Evolutionary conservation across 2,329 filamentous ascomycete genomes (phyloP).

Genomic region (Lachnellula suecica): DNA sequence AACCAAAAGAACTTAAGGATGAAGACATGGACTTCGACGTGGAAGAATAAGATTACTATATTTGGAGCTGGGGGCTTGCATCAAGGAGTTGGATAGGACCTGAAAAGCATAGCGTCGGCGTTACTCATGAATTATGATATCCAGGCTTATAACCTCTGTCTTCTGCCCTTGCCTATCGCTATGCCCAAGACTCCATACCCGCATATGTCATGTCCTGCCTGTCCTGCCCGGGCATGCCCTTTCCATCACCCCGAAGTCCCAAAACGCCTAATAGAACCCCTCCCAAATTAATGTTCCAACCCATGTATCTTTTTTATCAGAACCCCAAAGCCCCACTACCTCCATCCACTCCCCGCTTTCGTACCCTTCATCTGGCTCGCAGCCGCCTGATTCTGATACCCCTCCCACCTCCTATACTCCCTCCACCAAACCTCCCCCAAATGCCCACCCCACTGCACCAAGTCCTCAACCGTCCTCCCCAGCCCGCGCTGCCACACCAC

Average conservation of each 20-base stretch:
- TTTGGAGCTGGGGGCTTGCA: background rate
- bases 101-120: slow-evolving; percentile 27
- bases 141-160: slow-evolving; percentile 1
- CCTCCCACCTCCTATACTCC: slow-evolving; percentile 59
- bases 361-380: slow-evolving; percentile 28
- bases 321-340: slow-evolving; percentile 8
- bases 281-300: background rate
- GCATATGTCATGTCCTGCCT: background rate
- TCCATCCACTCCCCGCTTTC: slow-evolving; percentile 23
- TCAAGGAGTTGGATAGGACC: background rate
- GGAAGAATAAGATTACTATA: slow-evolving; percentile 12
- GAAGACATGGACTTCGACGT: slow-evolving; percentile 55
- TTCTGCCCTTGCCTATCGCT: background rate
- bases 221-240: background rate
- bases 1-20: slow-evolving; percentile 73
- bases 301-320: slow-evolving; percentile 1
- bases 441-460: slow-evolving; percentile 47
- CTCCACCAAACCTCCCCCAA: slow-evolving; percentile 54
- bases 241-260: background rate
- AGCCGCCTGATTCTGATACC: slow-evolving; percentile 28
- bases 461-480: slow-evolving; percentile 62
- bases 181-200: background rate
- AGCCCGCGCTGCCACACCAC: slow-evolving; percentile 65
- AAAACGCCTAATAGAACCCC: background rate
- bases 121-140: slow-evolving; percentile 19